These are phyloP conservation scores for Holtermanniella nyarrowii DNA, from an alignment of 768 basidiomycete genomes.

Conservation along the genomic window DNA sequence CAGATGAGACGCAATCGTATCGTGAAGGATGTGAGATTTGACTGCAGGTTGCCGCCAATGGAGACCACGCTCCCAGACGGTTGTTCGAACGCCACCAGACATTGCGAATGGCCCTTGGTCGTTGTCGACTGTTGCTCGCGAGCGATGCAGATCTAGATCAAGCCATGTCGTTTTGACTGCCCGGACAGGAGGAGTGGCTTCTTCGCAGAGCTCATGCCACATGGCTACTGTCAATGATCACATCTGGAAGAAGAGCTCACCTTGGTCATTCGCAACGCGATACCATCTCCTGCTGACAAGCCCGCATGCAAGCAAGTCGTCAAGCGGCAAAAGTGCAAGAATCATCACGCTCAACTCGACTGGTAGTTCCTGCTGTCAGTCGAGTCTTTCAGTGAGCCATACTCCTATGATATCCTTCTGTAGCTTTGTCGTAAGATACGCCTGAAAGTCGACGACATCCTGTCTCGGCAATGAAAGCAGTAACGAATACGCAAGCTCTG, in stretches of 20 bases:
- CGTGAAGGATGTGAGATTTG: constrained; percentile 2
- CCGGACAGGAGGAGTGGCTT: constrained; percentile 13
- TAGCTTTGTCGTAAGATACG: constrained; percentile 11
- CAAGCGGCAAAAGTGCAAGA: constrained; percentile 12
- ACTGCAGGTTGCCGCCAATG: not conserved
- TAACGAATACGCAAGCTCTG: not conserved
- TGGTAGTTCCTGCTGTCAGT: constrained; percentile 17
- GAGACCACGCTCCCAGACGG: constrained; percentile 23
- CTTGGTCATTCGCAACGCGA: constrained; percentile 18
- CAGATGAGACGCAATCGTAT: constrained; percentile 23
- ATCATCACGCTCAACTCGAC: constrained; percentile 19
- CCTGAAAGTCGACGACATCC: constrained; percentile 19
- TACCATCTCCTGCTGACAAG: constrained; percentile 20
- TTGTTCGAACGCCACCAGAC: constrained; percentile 13
- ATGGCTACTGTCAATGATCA: constrained; percentile 8
- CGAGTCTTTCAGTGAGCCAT: not conserved
- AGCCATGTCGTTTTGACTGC: constrained; percentile 22
- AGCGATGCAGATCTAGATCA: constrained; percentile 16
- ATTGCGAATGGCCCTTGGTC: constrained; percentile 11
- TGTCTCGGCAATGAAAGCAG: not conserved
- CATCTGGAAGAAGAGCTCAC: constrained; percentile 2
- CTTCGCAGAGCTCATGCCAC: constrained; percentile 18
- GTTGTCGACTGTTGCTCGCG: constrained; percentile 1
- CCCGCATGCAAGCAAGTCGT: constrained; percentile 18
- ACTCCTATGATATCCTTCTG: constrained; percentile 33